Base-by-base conservation (phyloP, 169 alveolate genomes). In the Plasmodium berghei region DNA sequence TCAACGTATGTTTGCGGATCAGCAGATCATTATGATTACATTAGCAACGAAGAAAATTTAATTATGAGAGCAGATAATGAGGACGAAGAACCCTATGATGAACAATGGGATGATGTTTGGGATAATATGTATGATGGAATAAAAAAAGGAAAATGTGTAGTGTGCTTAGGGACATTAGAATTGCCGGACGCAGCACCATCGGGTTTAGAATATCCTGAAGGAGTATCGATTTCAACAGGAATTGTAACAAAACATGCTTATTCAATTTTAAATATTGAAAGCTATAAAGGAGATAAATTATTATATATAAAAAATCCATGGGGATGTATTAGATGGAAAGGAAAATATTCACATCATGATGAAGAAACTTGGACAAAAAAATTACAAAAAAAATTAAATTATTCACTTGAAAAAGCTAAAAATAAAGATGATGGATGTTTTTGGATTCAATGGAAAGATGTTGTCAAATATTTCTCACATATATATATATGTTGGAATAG, bases 311-410 rank as follows among this genome's bases (percentile, higher is more conserved):
- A 96, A 72, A 97, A 97, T 61, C 99, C 99, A 1, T 97, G 99
- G 99, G 98, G 99, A 18, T 93, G 94, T 63, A 93, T 96, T 54
- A 88, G 97, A 16, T 97, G 98, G 98, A 96, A 93, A 62, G 97
- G 97, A 12, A 90, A 87, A 52, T 95, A 93, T 75, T 93, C 97
- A 5, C 94, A 94, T 24, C 55, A 72, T 49, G 97, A 95, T 72
- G 77, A 26, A 6, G 70, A 40, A 40, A 87, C 93, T 9, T 91
- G 96, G 96, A 89, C 92, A 49, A 87, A 54, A 42, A 88, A 92
- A 48, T 59, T 95, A 18, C 89, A 89, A 58, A 80, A 70, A 28
- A 54, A 77, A 40, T 72, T 92, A 40, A 87, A 73, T 14, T 86
- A 92, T 87, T 87, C 89, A 69, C 5, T 71, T 46, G 77, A 42